Evolutionary conservation across 2,329 filamentous ascomycete genomes (phyloP).

Genomic region (Xylariaceae sp.): DNA sequence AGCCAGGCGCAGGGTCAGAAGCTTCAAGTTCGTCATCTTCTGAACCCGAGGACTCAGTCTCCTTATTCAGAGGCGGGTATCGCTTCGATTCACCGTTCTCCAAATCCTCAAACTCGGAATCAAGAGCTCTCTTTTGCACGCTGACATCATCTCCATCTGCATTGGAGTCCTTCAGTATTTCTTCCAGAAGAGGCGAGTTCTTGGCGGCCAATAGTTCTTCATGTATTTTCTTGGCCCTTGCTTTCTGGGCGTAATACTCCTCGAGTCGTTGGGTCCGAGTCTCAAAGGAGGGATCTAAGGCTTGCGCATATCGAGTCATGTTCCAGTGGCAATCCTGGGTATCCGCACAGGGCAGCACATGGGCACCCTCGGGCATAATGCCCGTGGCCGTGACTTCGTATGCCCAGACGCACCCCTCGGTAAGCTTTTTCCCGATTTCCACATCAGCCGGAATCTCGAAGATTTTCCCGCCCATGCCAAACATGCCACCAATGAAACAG

Average conservation of each 20-base stretch:
- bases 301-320: slow-evolving; percentile 44
- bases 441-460: slow-evolving; percentile 55
- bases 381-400: slow-evolving; percentile 56
- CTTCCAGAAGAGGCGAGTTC: slow-evolving; percentile 11
- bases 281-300: slow-evolving; percentile 42
- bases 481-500: slow-evolving; percentile 68
- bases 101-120: slow-evolving; percentile 7
- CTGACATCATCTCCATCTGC: slow-evolving; percentile 3
- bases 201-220: slow-evolving; percentile 12
- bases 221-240: slow-evolving; percentile 35
- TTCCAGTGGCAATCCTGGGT: slow-evolving; percentile 49
- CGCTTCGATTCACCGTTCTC: slow-evolving; percentile 1
- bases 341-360: slow-evolving; percentile 45
- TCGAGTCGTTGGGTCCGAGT: slow-evolving; percentile 36
- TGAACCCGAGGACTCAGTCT: neutral
- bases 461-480: slow-evolving; percentile 59
- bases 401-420: slow-evolving; percentile 65
- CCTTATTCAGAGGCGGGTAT: neutral
- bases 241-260: slow-evolving; percentile 30
- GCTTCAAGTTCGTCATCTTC: slow-evolving; percentile 12
- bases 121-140: slow-evolving; percentile 23
- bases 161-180: neutral
- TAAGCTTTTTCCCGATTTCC: slow-evolving; percentile 58
- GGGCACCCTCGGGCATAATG: slow-evolving; percentile 58
- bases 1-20: slow-evolving; percentile 15